A percentile compares a stretch with the other conserved stretches of the same genome.
These are phyloP conservation scores for Juglanconis juglandina DNA, from an alignment of 2,329 filamentous ascomycete species.

Conservation along the genomic window DNA sequence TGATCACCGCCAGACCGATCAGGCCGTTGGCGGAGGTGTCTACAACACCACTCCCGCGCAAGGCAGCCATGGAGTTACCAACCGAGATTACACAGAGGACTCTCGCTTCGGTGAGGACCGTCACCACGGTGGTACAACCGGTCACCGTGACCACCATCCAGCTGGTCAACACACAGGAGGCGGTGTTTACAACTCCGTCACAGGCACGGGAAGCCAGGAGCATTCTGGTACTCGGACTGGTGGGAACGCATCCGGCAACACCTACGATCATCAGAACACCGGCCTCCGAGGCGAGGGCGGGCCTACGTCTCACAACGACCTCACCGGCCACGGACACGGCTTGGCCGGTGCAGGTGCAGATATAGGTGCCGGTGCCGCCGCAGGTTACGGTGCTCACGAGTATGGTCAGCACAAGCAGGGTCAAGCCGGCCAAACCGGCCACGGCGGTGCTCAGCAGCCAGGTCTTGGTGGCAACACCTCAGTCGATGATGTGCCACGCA, in stretches of 20 bases:
- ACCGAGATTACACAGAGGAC: neutral
- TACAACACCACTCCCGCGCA: neutral
- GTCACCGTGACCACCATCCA: neutral
- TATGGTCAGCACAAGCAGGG: conserved; percentile 10
- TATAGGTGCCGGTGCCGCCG: conserved; percentile 5
- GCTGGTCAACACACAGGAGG: neutral
- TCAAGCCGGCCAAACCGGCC: neutral
- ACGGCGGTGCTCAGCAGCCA: neutral
- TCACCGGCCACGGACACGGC: neutral
- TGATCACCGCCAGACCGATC: neutral
- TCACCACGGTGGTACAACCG: neutral
- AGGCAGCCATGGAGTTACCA: neutral
- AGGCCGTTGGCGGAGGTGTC: conserved; percentile 7
- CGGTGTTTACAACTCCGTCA: conserved; percentile 2
- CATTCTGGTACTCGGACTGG: conserved; percentile 1
- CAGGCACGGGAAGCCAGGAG: conserved; percentile 10
- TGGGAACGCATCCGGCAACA: neutral
- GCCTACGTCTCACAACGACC: conserved; percentile 17
- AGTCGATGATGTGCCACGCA: conserved; percentile 7
- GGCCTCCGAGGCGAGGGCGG: conserved; percentile 6
- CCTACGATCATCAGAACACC: conserved; percentile 14
- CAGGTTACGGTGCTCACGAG: conserved; percentile 18
- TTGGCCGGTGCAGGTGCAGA: neutral
- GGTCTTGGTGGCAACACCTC: neutral
- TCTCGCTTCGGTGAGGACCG: neutral